phyloP scores from a whole-genome alignment of 116 monocot species.

The Cymodocea nodosa region DNA sequence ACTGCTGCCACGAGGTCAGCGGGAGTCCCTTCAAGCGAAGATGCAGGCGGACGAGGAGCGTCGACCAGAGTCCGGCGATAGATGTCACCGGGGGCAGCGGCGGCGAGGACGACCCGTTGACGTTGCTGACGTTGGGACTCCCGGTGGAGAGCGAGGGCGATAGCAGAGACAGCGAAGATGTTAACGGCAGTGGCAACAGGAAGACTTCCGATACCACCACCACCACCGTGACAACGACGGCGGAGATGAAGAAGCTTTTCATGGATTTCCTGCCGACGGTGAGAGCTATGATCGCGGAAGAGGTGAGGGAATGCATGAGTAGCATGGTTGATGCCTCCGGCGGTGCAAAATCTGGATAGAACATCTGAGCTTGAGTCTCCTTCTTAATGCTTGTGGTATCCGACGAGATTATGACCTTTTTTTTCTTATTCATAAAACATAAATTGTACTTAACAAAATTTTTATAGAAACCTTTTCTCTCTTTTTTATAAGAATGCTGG shows the following conservation, averaged over 20 bases:
- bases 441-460: too few species aligned
- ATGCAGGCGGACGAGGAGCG: not conserved
- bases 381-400: too few species aligned
- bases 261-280: not conserved
- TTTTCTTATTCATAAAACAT: too few species aligned
- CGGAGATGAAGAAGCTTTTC: not conserved
- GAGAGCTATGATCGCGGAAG: not conserved
- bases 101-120: conserved; percentile 1
- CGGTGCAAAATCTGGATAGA: not conserved
- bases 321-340: not conserved
- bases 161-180: not conserved
- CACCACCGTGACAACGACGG: not conserved
- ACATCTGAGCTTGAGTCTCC: not conserved
- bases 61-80: too few species aligned
- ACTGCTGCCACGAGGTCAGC: not conserved
- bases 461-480: too few species aligned
- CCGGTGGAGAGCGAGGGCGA: too few species aligned
- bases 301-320: not conserved
- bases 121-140: not conserved
- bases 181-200: not conserved
- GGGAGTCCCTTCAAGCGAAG: not conserved
- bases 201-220: not conserved
- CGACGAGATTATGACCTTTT: too few species aligned
- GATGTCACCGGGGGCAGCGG: too few species aligned
- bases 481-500: too few species aligned